A percentile compares a stretch with the other conserved stretches of the same genome.
Conservation (phyloP, 495 filamentous ascomycete genomes). For the Penicillium crystallinum region DNA sequence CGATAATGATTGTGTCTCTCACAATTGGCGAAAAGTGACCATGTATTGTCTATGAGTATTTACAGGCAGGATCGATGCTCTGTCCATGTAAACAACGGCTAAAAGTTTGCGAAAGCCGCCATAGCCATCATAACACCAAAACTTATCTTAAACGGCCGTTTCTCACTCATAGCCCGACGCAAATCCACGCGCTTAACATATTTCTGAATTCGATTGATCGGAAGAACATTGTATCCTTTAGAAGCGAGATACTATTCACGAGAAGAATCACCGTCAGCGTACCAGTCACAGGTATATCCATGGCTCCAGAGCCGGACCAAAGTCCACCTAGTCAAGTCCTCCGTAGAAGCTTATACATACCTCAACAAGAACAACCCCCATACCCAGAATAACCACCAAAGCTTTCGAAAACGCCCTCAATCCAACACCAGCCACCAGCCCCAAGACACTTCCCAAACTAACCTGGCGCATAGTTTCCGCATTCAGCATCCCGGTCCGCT, state of each 20-base stretch:
- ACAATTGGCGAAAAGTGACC: not conserved
- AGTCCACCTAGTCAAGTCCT: not conserved
- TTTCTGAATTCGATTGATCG: slow-evolving; percentile 53
- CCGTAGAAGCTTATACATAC: slow-evolving; percentile 38
- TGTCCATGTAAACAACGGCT: not conserved
- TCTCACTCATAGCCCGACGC: slow-evolving; percentile 53
- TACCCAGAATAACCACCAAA: slow-evolving; percentile 65
- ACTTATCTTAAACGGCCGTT: slow-evolving; percentile 72
- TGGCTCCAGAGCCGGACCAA: not conserved
- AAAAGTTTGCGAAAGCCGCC: slow-evolving; percentile 62
- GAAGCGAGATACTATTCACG: slow-evolving; percentile 57
- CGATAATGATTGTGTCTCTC: not conserved
- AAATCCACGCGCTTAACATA: slow-evolving; percentile 56
- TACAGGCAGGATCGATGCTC: slow-evolving; percentile 6
- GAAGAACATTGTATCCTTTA: slow-evolving; percentile 69
- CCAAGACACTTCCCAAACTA: slow-evolving; percentile 63
- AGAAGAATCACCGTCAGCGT: not conserved
- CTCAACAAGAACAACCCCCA: slow-evolving; percentile 65
- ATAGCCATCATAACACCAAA: slow-evolving; percentile 74
- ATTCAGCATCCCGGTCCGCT: slow-evolving; percentile 25
- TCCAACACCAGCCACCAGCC: slow-evolving; percentile 63
- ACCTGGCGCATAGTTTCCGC: slow-evolving; percentile 58
- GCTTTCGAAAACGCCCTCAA: slow-evolving; percentile 71
- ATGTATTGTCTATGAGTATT: slow-evolving; percentile 4
- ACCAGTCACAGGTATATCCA: not conserved